Evolutionary conservation across 2,329 filamentous ascomycete species (phyloP), one percentile per base, ranked within the genome.

Genomic region (Pestalotiopsis fici): DNA sequence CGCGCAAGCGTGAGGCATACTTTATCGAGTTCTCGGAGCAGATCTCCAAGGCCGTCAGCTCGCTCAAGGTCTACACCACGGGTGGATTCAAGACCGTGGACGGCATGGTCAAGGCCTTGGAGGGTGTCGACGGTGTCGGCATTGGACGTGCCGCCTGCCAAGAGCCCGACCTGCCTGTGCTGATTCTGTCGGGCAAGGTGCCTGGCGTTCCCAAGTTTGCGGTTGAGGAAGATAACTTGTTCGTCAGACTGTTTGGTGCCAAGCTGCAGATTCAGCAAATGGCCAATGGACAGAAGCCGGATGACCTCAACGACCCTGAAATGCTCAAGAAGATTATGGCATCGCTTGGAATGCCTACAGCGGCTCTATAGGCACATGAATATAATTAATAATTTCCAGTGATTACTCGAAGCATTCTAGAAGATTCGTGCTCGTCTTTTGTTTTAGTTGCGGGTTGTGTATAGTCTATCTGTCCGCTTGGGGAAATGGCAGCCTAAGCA

Each of bases 1-100:
- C 86, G 13, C 82, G 82, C 74, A 83, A 84, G 77, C 80, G 85
- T 3, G 86, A 88, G 72, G 81, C 83, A 2, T 88, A 87, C 80
- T 89, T 88, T 79, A 72, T 88, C 68, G 85, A 88, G 4, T 88
- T 88, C 68, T 86, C 86, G 0, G 79, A 86, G 69, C 70, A 78
- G 66, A 82, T 88, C 77, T 75, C 80, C 31, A 75, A 84, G 37
- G 77, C 74, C 11, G 75, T 87, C 54, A 79, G 67, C 3, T 82
- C 85, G 74, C 88, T 86, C 1, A 84, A 81, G 74, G 79, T 80
- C 1, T 88, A 86, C 71, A 78, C 87, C 50, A 88, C 85, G 1
- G 87, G 86, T 50, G 87, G 86, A 11, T 82, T 88, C 74, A 82
- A 82, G 71, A 83, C 83, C 2, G 83, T 81, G 0, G 80, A 79